A percentile compares a stretch with the other conserved stretches of the same genome.
phyloP scores from a whole-genome alignment of 768 basidiomycete genomes.

The Lentinula sp. region DNA sequence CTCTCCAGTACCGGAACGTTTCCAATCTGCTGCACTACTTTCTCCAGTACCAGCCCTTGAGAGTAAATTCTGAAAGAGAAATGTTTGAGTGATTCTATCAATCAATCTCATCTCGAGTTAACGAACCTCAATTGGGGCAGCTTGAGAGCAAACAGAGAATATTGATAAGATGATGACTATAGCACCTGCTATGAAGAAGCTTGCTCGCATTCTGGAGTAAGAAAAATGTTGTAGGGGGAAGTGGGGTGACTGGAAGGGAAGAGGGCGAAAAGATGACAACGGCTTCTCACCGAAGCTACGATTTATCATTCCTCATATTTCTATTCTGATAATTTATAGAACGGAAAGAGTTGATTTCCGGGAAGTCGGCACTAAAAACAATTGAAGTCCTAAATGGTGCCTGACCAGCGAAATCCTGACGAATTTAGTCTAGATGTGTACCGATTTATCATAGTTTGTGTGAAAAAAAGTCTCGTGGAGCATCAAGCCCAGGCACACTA shows the following conservation, averaged over 20 bases:
- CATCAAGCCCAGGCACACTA: too few relatives aligned
- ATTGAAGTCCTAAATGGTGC: background rate
- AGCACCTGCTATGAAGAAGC: background rate
- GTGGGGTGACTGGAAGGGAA: background rate
- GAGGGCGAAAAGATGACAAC: background rate
- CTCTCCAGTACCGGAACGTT: background rate
- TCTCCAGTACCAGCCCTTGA: background rate
- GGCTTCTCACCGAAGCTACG: background rate
- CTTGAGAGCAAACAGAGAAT: background rate
- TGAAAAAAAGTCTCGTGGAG: too few relatives aligned
- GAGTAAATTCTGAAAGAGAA: background rate
- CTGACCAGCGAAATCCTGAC: background rate
- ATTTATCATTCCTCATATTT: background rate
- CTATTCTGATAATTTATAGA: background rate
- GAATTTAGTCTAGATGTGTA: background rate
- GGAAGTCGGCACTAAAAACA: background rate
- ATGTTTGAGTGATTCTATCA: too few relatives aligned
- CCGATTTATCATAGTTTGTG: background rate
- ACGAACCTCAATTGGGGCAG: background rate
- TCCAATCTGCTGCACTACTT: background rate
- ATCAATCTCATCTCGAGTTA: background rate
- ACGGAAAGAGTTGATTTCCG: background rate
- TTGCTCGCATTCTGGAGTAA: background rate
- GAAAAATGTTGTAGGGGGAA: background rate
- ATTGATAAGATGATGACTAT: background rate